phyloP scores from a whole-genome alignment of 108 stramenopile genomes.

The Pseudonitzschia multiseries region DNA sequence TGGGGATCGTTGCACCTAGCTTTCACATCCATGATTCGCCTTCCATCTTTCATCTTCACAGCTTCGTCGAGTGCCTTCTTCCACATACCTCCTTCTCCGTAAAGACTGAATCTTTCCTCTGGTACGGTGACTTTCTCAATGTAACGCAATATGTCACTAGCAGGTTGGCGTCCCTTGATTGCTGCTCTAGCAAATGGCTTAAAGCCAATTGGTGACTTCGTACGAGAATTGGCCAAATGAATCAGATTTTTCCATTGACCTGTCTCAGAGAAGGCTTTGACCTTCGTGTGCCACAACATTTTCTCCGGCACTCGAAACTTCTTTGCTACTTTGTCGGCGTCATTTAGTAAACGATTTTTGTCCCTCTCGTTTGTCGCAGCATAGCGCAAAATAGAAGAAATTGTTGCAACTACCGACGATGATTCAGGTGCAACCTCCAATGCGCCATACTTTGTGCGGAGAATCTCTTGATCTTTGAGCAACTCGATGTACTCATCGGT shows the following conservation, averaged over 20 bases:
- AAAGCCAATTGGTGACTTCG: slow-evolving; percentile 82
- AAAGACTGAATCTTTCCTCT: slow-evolving; percentile 75
- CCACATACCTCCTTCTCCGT: slow-evolving; percentile 73
- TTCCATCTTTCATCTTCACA: slow-evolving; percentile 57
- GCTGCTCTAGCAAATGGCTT: slow-evolving; percentile 84
- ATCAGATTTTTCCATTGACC: slow-evolving; percentile 74
- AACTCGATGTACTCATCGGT: slow-evolving; percentile 80
- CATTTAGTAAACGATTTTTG: slow-evolving; percentile 62
- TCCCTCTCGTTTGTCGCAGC: slow-evolving; percentile 68
- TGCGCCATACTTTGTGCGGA: slow-evolving; percentile 58
- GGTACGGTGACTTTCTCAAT: slow-evolving; percentile 61
- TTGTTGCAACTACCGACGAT: slow-evolving; percentile 69
- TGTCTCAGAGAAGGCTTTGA: slow-evolving; percentile 73
- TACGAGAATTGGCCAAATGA: slow-evolving; percentile 68
- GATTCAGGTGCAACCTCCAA: slow-evolving; percentile 64
- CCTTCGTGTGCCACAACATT: slow-evolving; percentile 77
- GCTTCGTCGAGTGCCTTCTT: slow-evolving; percentile 77
- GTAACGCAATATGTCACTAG: slow-evolving; percentile 66
- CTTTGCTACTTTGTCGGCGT: slow-evolving; percentile 82
- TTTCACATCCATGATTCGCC: slow-evolving; percentile 65
- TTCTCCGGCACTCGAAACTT: slow-evolving; percentile 88
- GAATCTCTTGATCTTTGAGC: slow-evolving; percentile 70
- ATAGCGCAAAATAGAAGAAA: slow-evolving; percentile 60
- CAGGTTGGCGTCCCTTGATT: slow-evolving; percentile 56
- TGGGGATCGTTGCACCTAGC: slow-evolving; percentile 64